Conservation (phyloP, 1,139 yeast species). For the Zygosaccharomyces sapae region DNA sequence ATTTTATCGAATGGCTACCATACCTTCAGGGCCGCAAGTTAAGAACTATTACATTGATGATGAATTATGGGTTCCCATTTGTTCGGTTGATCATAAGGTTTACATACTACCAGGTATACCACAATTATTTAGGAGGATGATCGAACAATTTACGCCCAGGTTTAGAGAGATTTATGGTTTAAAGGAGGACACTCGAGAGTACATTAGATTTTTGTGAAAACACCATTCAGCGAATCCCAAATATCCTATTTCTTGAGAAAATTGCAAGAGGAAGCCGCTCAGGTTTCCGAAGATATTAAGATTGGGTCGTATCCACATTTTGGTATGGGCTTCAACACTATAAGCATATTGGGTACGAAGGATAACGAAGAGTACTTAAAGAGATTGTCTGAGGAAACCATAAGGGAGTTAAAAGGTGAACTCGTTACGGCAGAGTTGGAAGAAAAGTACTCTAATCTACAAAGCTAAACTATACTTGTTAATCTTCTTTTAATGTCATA, state of each 20-base stretch:
- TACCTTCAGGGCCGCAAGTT: slow-evolving; percentile 53
- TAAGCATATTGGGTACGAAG: slow-evolving; percentile 63
- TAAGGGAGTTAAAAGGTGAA: slow-evolving; percentile 47
- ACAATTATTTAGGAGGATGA: slow-evolving; percentile 54
- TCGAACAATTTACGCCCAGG: slow-evolving; percentile 41
- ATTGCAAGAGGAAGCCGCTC: slow-evolving; percentile 46
- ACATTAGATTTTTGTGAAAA: slow-evolving; percentile 54
- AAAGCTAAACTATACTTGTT: slow-evolving; percentile 2
- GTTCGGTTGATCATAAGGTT: slow-evolving; percentile 56
- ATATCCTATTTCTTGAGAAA: slow-evolving; percentile 60
- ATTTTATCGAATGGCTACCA: slow-evolving; percentile 71
- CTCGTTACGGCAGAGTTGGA: slow-evolving; percentile 57
- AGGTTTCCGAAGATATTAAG: slow-evolving; percentile 46
- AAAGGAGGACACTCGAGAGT: slow-evolving; percentile 28
- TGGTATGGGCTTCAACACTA: slow-evolving; percentile 59
- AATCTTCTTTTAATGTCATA: not conserved
- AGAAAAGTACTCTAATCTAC: slow-evolving; percentile 36
- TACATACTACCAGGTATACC: slow-evolving; percentile 83
- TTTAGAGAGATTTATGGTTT: slow-evolving; percentile 27
- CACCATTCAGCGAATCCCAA: slow-evolving; percentile 58
- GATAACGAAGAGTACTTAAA: slow-evolving; percentile 40
- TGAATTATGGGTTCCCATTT: slow-evolving; percentile 79
- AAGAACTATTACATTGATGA: slow-evolving; percentile 51
- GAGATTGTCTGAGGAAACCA: slow-evolving; percentile 46
- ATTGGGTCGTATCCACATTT: slow-evolving; percentile 84